Percentiles rank a stretch among this genome's conserved stretches.
phyloP scores from a whole-genome alignment of 805 yeast species.

The Lipomyces sp. region DNA sequence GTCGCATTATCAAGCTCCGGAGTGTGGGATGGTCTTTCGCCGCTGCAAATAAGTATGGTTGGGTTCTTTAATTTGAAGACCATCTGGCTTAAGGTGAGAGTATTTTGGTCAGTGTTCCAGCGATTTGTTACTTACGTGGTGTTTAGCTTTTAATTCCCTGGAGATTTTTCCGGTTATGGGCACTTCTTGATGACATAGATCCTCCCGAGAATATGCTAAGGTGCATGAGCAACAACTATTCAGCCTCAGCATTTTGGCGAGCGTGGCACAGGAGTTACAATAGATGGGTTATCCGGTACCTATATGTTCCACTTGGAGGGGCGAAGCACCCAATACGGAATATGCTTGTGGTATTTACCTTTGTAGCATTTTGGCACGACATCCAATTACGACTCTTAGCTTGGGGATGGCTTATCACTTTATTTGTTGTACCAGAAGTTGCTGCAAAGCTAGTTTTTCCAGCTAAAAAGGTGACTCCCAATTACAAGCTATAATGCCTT shows the following conservation, averaged over 20 bases:
- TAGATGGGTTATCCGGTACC: constrained; percentile 85
- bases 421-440: constrained; percentile 87
- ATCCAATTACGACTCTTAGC: constrained; percentile 80
- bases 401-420: constrained; percentile 96
- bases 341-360: constrained; percentile 83
- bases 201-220: constrained; percentile 98
- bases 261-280: constrained; percentile 98
- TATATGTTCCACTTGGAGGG: constrained; percentile 93
- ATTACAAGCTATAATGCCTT: not conserved
- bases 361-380: constrained; percentile 99
- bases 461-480: constrained; percentile 34
- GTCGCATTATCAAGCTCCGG: constrained; percentile 88
- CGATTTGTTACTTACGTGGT: not conserved
- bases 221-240: constrained; percentile 91
- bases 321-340: constrained; percentile 70
- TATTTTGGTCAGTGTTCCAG: no score
- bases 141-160: constrained; percentile 77
- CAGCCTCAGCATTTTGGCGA: constrained; percentile 96
- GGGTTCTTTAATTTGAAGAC: constrained; percentile 88
- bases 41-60: constrained; percentile 93
- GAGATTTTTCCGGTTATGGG: constrained; percentile 94
- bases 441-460: constrained; percentile 56
- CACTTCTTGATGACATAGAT: constrained; percentile 87
- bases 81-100: constrained; percentile 76
- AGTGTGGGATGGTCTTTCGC: constrained; percentile 88